Evolutionary conservation across 148 eudicot genomes (phyloP).

Genomic region (Polygonum maritimum): DNA sequence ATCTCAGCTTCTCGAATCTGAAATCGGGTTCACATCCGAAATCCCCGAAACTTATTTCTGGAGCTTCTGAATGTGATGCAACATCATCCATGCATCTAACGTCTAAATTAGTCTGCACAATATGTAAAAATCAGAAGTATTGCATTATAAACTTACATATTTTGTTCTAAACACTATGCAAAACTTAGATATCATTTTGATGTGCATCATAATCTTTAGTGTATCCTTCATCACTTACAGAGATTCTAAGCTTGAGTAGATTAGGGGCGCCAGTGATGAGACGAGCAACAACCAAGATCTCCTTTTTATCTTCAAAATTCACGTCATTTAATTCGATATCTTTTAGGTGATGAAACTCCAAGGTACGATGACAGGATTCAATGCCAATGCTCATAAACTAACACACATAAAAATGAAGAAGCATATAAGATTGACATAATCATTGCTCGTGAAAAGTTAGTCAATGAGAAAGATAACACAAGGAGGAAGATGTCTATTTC

Average conservation of each 20-base stretch:
- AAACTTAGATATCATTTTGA: background rate
- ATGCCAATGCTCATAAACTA: conserved; percentile 82
- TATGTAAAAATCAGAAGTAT: too few species aligned
- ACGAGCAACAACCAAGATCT: conserved; percentile 63
- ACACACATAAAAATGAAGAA: background rate
- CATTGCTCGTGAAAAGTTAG: background rate
- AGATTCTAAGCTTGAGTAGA: conserved; percentile 68
- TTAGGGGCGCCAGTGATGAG: conserved; percentile 68
- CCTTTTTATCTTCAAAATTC: conserved; percentile 80
- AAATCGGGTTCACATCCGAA: background rate
- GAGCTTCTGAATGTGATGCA: conserved; percentile 8
- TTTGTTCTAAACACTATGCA: too few species aligned
- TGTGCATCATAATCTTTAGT: too few species aligned
- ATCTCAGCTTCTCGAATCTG: conserved; percentile 40
- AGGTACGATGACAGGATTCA: conserved; percentile 28
- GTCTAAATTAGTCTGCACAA: too few species aligned
- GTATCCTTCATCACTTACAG: conserved; percentile 43
- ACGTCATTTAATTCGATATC: conserved; percentile 62
- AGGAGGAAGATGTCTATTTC: background rate
- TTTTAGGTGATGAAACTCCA: conserved; percentile 42
- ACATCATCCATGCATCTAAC: background rate
- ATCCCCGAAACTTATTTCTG: background rate
- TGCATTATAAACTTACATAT: too few species aligned
- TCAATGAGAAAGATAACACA: background rate
- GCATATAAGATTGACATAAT: too few species aligned